phyloP scores from a whole-genome alignment of 2,329 filamentous ascomycete species.

The Leptosphaerulina australis region DNA sequence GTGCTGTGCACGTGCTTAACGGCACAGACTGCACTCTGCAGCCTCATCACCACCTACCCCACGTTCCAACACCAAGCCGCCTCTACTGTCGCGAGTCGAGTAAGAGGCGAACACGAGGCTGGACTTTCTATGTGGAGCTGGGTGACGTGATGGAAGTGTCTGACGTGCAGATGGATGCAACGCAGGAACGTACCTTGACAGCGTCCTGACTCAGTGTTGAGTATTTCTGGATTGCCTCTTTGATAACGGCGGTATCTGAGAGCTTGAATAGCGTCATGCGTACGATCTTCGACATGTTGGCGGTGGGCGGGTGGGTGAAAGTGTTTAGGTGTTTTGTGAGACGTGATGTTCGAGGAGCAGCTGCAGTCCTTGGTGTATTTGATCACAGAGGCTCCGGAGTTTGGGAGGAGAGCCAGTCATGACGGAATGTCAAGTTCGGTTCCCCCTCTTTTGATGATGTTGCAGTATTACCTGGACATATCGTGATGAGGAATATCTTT shows the following conservation, averaged over 20 bases:
- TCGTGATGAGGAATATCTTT: neutral
- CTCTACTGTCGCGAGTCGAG: conserved; percentile 7
- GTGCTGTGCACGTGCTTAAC: conserved; percentile 6
- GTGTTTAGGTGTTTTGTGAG: conserved; percentile 7
- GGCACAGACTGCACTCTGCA: conserved; percentile 14
- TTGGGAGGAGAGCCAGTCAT: conserved; percentile 19
- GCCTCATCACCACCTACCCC: conserved; percentile 20
- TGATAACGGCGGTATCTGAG: conserved; percentile 34
- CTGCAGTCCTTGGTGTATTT: neutral
- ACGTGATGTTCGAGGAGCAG: neutral
- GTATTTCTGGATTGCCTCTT: conserved; percentile 43
- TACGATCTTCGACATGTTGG: conserved; percentile 41
- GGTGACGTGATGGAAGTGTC: conserved; percentile 23
- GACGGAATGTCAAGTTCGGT: conserved; percentile 7
- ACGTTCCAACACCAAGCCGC: conserved; percentile 6
- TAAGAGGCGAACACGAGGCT: conserved; percentile 5
- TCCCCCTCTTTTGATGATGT: conserved; percentile 4
- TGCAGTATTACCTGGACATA: neutral
- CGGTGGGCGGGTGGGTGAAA: neutral
- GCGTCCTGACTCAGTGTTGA: conserved; percentile 42
- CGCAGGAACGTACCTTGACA: conserved; percentile 40
- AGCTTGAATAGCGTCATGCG: conserved; percentile 49
- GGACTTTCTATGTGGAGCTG: conserved; percentile 14
- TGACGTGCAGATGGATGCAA: conserved; percentile 21
- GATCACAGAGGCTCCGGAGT: conserved; percentile 7